Conservation (phyloP, 495 filamentous ascomycete species). For the Astrothelium subdiscretum region DNA sequence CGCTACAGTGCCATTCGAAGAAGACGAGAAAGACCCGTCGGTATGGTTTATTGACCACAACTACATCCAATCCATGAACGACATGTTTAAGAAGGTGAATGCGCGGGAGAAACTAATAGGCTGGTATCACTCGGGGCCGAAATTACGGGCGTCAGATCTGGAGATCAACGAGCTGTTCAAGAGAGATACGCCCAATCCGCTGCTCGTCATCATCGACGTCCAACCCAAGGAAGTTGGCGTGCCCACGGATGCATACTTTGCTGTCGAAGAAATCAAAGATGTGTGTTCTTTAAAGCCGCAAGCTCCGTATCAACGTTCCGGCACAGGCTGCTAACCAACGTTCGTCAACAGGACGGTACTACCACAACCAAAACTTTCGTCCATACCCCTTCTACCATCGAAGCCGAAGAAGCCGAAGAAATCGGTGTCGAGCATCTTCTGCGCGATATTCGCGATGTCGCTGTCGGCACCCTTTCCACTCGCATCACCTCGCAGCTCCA, state of each 20-base stretch:
- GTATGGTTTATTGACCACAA: constrained; percentile 99
- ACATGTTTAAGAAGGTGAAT: constrained; percentile 99
- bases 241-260: constrained; percentile 97
- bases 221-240: constrained; percentile 97
- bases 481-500: constrained; percentile 96
- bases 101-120: constrained; percentile 97
- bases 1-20: constrained; percentile 86
- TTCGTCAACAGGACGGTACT: constrained; percentile 70
- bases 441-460: constrained; percentile 95
- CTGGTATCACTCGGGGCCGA: constrained; percentile 98
- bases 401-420: constrained; percentile 97
- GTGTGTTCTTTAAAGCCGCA: constrained; percentile 41
- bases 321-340: constrained; percentile 12
- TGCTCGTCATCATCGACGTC: constrained; percentile 96
- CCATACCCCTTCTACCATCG: constrained; percentile 97
- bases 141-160: constrained; percentile 90
- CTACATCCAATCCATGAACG: constrained; percentile 98
- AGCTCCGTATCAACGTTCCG: neutral
- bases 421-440: constrained; percentile 97
- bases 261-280: constrained; percentile 98
- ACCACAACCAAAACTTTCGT: constrained; percentile 96
- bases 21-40: constrained; percentile 95
- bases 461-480: constrained; percentile 95
- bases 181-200: constrained; percentile 90
- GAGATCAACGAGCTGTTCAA: constrained; percentile 99